Evolutionary conservation across 306 rosid genomes (phyloP).

Genomic region (Rubus parviflorus): DNA sequence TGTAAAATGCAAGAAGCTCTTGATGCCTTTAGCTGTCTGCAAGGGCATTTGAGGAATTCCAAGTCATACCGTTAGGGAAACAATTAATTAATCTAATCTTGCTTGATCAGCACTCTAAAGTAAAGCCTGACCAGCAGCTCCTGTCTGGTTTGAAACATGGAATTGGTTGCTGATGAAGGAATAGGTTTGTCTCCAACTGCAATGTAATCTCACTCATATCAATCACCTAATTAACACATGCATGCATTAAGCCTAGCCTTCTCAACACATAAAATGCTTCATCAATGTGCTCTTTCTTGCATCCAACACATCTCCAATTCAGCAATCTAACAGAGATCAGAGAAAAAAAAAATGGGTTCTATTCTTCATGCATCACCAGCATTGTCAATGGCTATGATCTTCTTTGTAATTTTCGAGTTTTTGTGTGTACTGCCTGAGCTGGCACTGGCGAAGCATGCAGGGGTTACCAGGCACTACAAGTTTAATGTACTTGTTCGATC

Average conservation of each 20-base stretch:
- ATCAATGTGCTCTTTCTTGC: conserved; percentile 25
- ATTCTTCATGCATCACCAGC: conserved; percentile 17
- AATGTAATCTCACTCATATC: conserved; percentile 31
- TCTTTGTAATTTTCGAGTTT: conserved; percentile 32
- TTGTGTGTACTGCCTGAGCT: conserved; percentile 36
- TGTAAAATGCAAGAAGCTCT: not conserved
- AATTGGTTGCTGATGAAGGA: conserved; percentile 43
- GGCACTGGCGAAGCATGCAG: conserved; percentile 46
- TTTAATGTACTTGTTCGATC: conserved; percentile 40
- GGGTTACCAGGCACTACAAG: conserved; percentile 66
- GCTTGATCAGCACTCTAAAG: conserved; percentile 59
- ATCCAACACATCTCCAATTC: conserved; percentile 29
- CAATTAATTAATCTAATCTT: conserved; percentile 24
- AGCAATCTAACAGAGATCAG: not conserved
- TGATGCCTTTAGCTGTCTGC: not conserved
- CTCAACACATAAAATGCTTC: conserved; percentile 34
- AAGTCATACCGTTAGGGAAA: conserved; percentile 16
- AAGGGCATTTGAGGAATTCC: conserved; percentile 18
- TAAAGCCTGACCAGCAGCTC: conserved; percentile 39
- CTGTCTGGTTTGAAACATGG: conserved; percentile 20
- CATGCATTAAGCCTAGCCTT: conserved; percentile 2
- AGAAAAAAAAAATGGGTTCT: conserved; percentile 34
- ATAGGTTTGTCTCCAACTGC: conserved; percentile 25
- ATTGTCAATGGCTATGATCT: conserved; percentile 24
- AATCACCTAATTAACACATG: conserved; percentile 60